Evolutionary conservation across 2,329 filamentous ascomycete species (phyloP).

Genomic region (Colletotrichum simmondsii): DNA sequence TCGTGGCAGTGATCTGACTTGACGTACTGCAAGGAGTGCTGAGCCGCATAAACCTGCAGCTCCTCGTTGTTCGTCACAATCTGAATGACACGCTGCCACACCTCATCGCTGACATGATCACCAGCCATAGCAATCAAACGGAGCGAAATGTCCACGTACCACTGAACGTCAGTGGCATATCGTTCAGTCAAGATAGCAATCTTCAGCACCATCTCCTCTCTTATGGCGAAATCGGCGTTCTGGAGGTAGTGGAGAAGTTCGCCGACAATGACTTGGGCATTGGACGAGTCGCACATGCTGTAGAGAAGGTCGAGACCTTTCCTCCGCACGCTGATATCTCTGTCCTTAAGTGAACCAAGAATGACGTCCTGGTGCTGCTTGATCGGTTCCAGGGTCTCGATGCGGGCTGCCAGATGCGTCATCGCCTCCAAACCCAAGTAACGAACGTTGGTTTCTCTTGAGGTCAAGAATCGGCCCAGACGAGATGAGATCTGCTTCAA

Average conservation of each 20-base stretch:
- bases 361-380: slow-evolving; percentile 99
- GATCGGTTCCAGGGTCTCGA: slow-evolving; percentile 95
- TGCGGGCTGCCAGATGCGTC: slow-evolving; percentile 94
- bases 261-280: slow-evolving; percentile 91
- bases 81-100: slow-evolving; percentile 98
- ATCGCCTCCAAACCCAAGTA: slow-evolving; percentile 97
- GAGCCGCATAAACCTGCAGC: slow-evolving; percentile 93
- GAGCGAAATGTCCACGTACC: slow-evolving; percentile 98
- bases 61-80: slow-evolving; percentile 99
- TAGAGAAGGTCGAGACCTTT: slow-evolving; percentile 97
- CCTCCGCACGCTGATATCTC: slow-evolving; percentile 95
- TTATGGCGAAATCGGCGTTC: slow-evolving; percentile 95
- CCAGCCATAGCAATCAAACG: slow-evolving; percentile 95
- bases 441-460: slow-evolving; percentile 94
- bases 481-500: slow-evolving; percentile 96
- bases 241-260: slow-evolving; percentile 95
- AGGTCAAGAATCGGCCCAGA: slow-evolving; percentile 95
- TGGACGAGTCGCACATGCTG: slow-evolving; percentile 99
- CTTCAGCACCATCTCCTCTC: slow-evolving; percentile 99
- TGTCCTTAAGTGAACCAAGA: slow-evolving; percentile 90
- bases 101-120: slow-evolving; percentile 98
- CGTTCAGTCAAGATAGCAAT: slow-evolving; percentile 98
- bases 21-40: slow-evolving; percentile 91
- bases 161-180: slow-evolving; percentile 97
- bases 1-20: slow-evolving; percentile 96